These are phyloP conservation scores for Calonectria hongkongensis DNA, from an alignment of 2,329 filamentous ascomycete genomes.

Conservation along the genomic window DNA sequence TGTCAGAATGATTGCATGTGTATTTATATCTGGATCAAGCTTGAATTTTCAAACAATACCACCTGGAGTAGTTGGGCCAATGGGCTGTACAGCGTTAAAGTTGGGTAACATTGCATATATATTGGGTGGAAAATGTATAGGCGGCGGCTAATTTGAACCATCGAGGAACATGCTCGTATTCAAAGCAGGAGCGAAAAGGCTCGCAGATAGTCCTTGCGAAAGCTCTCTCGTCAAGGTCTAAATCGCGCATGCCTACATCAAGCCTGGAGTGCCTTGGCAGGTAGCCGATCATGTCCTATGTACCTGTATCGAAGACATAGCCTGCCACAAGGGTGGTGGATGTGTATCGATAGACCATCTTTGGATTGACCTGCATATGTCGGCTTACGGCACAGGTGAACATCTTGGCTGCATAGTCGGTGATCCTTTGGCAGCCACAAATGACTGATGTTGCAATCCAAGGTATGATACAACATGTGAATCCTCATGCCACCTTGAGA, in stretches of 20 bases:
- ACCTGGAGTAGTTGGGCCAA: background rate
- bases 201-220: background rate
- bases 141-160: background rate
- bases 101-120: background rate
- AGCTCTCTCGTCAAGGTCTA: background rate
- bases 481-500: background rate
- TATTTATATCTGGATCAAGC: background rate
- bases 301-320: background rate
- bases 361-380: slow-evolving; percentile 2
- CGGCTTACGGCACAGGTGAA: background rate
- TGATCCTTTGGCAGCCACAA: background rate
- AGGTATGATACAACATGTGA: slow-evolving; percentile 9
- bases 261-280: background rate
- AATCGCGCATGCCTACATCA: background rate
- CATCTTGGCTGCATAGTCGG: background rate
- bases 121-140: background rate
- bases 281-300: background rate
- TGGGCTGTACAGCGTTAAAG: no score
- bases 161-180: background rate
- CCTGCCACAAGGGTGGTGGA: background rate
- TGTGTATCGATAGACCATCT: slow-evolving; percentile 4
- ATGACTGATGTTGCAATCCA: background rate
- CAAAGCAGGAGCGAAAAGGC: no score
- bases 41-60: background rate
- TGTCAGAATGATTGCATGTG: background rate